phyloP scores from a whole-genome alignment of 345 rosid species.

The Sisymbrium altissimum region DNA sequence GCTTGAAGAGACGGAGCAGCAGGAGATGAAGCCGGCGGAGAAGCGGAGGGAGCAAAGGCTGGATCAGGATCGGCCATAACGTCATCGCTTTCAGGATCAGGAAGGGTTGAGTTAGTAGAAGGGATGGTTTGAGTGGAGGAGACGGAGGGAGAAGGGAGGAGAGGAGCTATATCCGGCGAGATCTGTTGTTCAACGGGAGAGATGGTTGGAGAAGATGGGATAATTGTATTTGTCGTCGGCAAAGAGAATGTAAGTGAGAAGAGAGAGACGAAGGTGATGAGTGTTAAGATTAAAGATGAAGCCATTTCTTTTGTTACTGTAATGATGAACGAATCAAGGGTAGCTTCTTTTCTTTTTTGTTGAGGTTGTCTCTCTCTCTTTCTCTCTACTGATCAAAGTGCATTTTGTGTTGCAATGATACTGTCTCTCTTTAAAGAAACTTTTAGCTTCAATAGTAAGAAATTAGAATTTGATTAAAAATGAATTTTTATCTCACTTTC shows the following conservation, averaged over 20 bases:
- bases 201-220: slow-evolving; percentile 34
- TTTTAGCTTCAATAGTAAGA: slow-evolving; percentile 1
- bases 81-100: slow-evolving; percentile 48
- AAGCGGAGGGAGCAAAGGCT: slow-evolving; percentile 45
- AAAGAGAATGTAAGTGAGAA: slow-evolving; percentile 33
- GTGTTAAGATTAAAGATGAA: slow-evolving; percentile 44
- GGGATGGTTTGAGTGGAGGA: slow-evolving; percentile 68
- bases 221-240: slow-evolving; percentile 26
- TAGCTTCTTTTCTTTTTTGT: slow-evolving; percentile 2
- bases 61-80: slow-evolving; percentile 40
- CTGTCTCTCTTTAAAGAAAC: slow-evolving; percentile 23
- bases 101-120: slow-evolving; percentile 57
- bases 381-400: slow-evolving; percentile 12
- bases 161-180: slow-evolving; percentile 78
- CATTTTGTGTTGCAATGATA: slow-evolving; percentile 26
- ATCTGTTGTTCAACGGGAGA: slow-evolving; percentile 50
- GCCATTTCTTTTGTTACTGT: slow-evolving; percentile 41
- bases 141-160: slow-evolving; percentile 67
- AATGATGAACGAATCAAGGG: slow-evolving; percentile 66
- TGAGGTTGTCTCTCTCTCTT: neutral
- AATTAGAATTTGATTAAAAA: neutral
- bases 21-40: slow-evolving; percentile 44
- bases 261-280: slow-evolving; percentile 28
- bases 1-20: slow-evolving; percentile 29
- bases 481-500: neutral